These are phyloP conservation scores for Taxillus chinensis DNA, from an alignment of 164 flowering plant genomes.

Conservation along the genomic window DNA sequence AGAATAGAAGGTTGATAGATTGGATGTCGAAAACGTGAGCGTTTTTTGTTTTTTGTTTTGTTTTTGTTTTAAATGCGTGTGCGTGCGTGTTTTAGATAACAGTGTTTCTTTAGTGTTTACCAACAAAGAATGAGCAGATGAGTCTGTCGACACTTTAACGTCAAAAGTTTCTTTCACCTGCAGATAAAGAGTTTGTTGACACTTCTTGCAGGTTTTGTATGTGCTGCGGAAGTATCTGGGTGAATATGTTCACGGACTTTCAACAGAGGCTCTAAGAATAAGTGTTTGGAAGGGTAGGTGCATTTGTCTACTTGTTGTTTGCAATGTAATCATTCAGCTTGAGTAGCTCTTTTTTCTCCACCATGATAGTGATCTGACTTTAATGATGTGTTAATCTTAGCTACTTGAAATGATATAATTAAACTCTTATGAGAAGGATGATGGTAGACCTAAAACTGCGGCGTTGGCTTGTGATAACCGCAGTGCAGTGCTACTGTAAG, in stretches of 20 bases:
- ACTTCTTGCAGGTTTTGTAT: constrained; percentile 61
- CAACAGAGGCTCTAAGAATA: constrained; percentile 81
- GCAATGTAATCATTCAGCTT: not conserved
- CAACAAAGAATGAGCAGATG: too few species aligned
- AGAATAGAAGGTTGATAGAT: too few species aligned
- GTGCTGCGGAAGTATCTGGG: constrained; percentile 92
- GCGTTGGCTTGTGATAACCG: not conserved
- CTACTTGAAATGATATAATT: not conserved
- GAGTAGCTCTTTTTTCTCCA: not conserved
- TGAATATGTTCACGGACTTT: constrained; percentile 94
- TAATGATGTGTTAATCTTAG: too few species aligned
- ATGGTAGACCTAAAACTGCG: not conserved
- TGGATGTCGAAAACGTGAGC: too few species aligned
- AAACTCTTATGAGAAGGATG: not conserved
- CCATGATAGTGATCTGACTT: not conserved
- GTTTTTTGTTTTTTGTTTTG: too few species aligned
- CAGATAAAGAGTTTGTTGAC: not conserved
- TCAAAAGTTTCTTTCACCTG: not conserved
- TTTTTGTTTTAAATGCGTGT: too few species aligned
- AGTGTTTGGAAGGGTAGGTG: constrained; percentile 93
- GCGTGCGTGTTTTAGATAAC: too few species aligned
- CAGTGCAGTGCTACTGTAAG: not conserved
- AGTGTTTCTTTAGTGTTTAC: too few species aligned
- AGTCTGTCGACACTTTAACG: too few species aligned
- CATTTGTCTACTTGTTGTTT: not conserved